Evolutionary conservation across 495 filamentous ascomycete species (phyloP), one percentile per base, ranked within the genome.

Genomic region (Rhypophila decipiens): DNA sequence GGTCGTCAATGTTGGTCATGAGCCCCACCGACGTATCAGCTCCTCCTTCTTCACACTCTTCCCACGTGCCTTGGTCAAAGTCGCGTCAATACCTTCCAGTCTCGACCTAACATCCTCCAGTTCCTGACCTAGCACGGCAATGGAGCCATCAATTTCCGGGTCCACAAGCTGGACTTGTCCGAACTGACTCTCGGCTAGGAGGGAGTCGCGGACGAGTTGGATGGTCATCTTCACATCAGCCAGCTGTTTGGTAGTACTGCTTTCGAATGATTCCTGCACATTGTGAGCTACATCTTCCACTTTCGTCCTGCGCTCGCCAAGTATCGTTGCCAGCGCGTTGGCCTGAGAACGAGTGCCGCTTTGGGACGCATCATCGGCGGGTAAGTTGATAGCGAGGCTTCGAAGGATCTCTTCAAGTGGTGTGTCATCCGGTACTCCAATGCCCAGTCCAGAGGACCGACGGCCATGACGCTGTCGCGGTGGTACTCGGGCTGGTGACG

Each of bases 171-270:
- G 46, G 13, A 72, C 57, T 29, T 63, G 56, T 2, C 60, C 55
- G 43, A 65, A 71, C 5, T 56, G 55, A 23, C 63, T 69, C 40
- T 75, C 70, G 2, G 66, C 62, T 12, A 75, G 42, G 13, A 75
- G 51, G 8, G 64, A 69, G 41, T 74, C 68, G 17, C 63, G 59
- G 20, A 73, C 52, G 27, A 74, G 42, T 37, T 66, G 64, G 19
- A 73, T 52, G 0, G 71, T 70, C 5, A 59, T 46, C 46, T 64
- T 66, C 0, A 59, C 60, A 41, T 74, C 69, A 9, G 58, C 56
- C 1, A 75, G 45, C 35, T 72, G 66, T 13, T 51, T 56, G 1
- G 59, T 52, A 4, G 69, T 60, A 0, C 55, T 47, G 4, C 27
- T 24, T 44, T 75, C 72, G 15, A 68, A 67, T 0, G 64, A 51